These are phyloP conservation scores for Trifolium repens DNA, from an alignment of 306 rosid species.

Conservation along the genomic window DNA sequence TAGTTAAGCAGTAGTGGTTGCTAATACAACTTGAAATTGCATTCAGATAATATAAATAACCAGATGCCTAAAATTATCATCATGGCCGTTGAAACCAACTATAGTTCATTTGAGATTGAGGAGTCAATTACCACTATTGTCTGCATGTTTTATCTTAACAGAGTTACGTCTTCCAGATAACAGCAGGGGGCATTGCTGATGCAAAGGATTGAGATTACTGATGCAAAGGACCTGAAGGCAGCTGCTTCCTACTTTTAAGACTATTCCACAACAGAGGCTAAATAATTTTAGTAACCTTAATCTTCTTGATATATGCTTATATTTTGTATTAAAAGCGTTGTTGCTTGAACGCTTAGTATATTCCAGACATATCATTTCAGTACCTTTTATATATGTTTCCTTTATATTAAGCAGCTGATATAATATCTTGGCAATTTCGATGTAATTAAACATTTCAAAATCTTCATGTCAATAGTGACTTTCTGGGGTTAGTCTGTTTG, in stretches of 20 bases:
- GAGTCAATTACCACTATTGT: constrained; percentile 9
- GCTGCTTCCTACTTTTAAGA: background rate
- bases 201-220: constrained; percentile 88
- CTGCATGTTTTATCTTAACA: constrained; percentile 58
- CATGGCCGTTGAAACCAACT: background rate
- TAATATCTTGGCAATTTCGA: constrained; percentile 33
- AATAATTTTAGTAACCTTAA: constrained; percentile 40
- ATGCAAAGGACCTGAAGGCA: constrained; percentile 79
- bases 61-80: constrained; percentile 1
- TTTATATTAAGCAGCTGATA: constrained; percentile 3
- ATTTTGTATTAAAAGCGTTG: constrained; percentile 20
- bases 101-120: constrained; percentile 6
- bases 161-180: constrained; percentile 83
- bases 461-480: background rate
- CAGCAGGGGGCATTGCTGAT: constrained; percentile 89
- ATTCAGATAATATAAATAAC: background rate
- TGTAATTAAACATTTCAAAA: background rate
- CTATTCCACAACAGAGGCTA: constrained; percentile 2
- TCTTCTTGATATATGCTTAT: constrained; percentile 44
- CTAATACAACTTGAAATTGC: constrained; percentile 25
- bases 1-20: background rate
- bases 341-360: constrained; percentile 31
- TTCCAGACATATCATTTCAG: background rate
- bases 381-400: constrained; percentile 20
- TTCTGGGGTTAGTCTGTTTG: background rate